Evolutionary conservation across 306 rosid species (phyloP), one percentile per base, ranked within the genome.

Genomic region (Chamaecrista fasciculata): DNA sequence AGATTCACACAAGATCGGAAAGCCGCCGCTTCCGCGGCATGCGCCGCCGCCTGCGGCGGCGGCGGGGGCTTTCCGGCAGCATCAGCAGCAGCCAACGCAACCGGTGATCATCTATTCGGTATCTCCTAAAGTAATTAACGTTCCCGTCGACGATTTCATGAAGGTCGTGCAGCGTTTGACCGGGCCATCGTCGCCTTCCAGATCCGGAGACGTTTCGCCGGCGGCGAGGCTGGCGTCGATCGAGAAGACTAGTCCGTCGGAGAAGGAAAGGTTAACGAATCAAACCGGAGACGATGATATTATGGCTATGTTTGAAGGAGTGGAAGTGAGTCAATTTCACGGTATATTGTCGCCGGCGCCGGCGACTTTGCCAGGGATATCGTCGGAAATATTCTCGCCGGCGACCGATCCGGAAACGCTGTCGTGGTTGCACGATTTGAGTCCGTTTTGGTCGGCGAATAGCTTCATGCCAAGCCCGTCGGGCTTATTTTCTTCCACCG

Each of bases 141-240:
- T 89, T 61, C 25, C 82, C 1, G 92, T 68, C 58, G 73, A 18
- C 50, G 82, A 94, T 36, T 94, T 94, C 89, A 88, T 86, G 97
- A 86, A 93, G 79, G 63, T 84, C 11, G 97, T 94, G 26, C 99
- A 94, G 75, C 90, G 97, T 49, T 96, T 94, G 67, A 94, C 99
- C 12, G 99, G 99, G 0, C 84, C 82, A 0, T 81, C 89, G 5
- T 20, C 96, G n/a, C 19, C 70, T 14, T 52, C 59, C 36, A 53
- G 77, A 67, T 51, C 84, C 25, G 96, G 93, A 4, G 86, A 81
- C 11, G 72, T 94, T 0, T 94, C 99, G 0, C 99, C 99, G 31
- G 99, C 99, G 6, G 99, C 97, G 9, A 84, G 97, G 16, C 70
- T 91, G 0, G 99, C 99, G 23, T 79, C 97, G 7, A 91, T 94